phyloP scores from a whole-genome alignment of 176 grass and related monocot genomes.

The Cenchrus purpureus region DNA sequence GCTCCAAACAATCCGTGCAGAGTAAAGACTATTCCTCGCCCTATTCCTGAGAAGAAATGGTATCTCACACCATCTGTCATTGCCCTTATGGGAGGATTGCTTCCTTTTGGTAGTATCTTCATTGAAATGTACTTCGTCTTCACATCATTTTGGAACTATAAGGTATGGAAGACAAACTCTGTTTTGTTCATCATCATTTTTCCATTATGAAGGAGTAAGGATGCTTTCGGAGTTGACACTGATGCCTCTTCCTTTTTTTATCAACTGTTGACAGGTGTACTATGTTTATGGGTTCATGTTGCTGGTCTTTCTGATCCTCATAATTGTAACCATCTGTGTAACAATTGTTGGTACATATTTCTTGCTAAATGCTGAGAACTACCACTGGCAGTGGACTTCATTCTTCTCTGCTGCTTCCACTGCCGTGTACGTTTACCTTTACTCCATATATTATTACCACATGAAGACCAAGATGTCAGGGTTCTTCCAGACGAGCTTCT shows the following conservation, averaged over 20 bases:
- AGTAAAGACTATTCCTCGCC: constrained; percentile 91
- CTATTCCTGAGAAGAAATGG: constrained; percentile 98
- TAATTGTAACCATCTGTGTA: constrained; percentile 93
- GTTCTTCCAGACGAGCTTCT: constrained; percentile 97
- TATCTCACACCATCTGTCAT: constrained; percentile 86
- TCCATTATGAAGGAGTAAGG: background rate
- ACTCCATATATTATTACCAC: constrained; percentile 94
- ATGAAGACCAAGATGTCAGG: constrained; percentile 99
- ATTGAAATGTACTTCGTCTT: constrained; percentile 99
- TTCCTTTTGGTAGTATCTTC: constrained; percentile 96
- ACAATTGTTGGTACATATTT: constrained; percentile 97
- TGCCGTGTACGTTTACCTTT: constrained; percentile 91
- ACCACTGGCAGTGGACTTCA: constrained; percentile 98
- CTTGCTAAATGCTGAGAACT: constrained; percentile 94
- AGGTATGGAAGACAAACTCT: constrained; percentile 55
- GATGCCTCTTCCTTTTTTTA: constrained; percentile 31
- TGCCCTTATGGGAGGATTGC: constrained; percentile 88
- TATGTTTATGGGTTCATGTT: constrained; percentile 99
- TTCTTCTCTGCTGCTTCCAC: constrained; percentile 98
- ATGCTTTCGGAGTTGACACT: constrained; percentile 14
- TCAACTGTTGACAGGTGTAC: constrained; percentile 70
- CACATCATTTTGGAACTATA: constrained; percentile 99
- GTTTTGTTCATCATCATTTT: constrained; percentile 12
- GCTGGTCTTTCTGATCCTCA: constrained; percentile 88
- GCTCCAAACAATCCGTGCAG: constrained; percentile 90